Evolutionary conservation across 495 filamentous ascomycete species (phyloP).

Genomic region (Immersiella caudata): DNA sequence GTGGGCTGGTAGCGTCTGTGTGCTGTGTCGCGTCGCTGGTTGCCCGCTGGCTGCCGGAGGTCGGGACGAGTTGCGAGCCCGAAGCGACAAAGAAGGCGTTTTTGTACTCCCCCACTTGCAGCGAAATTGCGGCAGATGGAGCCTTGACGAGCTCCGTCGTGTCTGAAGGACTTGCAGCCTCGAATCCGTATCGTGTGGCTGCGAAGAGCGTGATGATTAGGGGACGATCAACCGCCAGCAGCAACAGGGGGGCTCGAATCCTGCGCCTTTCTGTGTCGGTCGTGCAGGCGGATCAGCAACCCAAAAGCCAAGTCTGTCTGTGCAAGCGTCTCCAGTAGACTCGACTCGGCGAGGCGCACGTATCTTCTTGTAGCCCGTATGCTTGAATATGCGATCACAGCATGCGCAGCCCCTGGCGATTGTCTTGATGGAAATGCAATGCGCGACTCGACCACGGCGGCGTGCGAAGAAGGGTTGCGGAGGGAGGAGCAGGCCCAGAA

Average conservation of each 20-base stretch:
- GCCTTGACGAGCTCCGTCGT: slow-evolving; percentile 17
- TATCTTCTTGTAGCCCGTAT: background rate
- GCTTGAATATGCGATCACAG: slow-evolving; percentile 3
- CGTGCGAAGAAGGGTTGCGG: slow-evolving; percentile 16
- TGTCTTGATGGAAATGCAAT: background rate
- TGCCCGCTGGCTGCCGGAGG: slow-evolving; percentile 8
- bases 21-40: slow-evolving; percentile 13
- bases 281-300: background rate
- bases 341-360: background rate
- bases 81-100: slow-evolving; percentile 16
- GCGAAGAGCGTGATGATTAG: slow-evolving; percentile 8
- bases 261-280: background rate
- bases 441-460: slow-evolving; percentile 10
- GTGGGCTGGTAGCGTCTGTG: too few species aligned
- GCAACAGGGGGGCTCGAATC: slow-evolving; percentile 4
- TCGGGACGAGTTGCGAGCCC: slow-evolving; percentile 22
- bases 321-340: background rate
- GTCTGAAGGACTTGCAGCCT: slow-evolving; percentile 18
- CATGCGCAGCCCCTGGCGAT: background rate
- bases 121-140: slow-evolving; percentile 13
- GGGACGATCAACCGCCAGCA: slow-evolving; percentile 18
- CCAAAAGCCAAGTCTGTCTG: too few species aligned
- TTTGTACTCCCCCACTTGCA: slow-evolving; percentile 25
- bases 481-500: slow-evolving; percentile 20
- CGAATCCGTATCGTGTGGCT: slow-evolving; percentile 19